Conservation (phyloP, 2,329 filamentous ascomycete species). For the Nothopassalora personata region DNA sequence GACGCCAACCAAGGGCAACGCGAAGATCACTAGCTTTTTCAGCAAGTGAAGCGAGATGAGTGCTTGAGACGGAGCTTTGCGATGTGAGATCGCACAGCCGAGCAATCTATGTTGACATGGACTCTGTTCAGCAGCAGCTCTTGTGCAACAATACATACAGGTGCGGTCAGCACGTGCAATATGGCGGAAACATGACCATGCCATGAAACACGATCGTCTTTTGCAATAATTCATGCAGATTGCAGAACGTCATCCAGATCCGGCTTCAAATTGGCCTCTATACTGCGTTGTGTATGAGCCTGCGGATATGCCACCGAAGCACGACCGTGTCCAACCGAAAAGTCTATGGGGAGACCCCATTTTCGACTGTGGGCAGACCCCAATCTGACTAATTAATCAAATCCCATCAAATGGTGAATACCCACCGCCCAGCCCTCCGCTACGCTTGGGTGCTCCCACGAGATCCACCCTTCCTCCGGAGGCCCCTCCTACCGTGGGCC, state of each 20-base stretch:
- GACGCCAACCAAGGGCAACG: slow-evolving; percentile 46
- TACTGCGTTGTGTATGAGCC: too few relatives aligned
- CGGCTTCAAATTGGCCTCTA: background rate
- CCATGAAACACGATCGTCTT: background rate
- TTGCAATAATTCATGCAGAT: background rate
- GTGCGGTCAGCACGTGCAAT: background rate
- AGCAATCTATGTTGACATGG: background rate
- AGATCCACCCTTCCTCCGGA: too few relatives aligned
- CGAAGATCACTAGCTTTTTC: slow-evolving; percentile 56
- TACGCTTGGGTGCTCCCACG: too few relatives aligned
- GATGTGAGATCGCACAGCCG: background rate
- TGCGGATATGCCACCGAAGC: background rate
- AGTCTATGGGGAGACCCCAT: too few relatives aligned
- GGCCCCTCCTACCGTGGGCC: too few relatives aligned
- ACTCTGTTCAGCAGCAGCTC: background rate
- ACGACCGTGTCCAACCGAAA: background rate
- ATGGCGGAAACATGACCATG: background rate
- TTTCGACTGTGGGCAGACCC: too few relatives aligned
- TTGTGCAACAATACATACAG: background rate
- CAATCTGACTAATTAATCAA: too few relatives aligned
- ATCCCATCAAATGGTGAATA: too few relatives aligned
- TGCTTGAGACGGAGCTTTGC: background rate
- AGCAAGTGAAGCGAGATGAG: slow-evolving; percentile 34
- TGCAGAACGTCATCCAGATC: background rate
- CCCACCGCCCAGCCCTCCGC: too few relatives aligned